Conservation (phyloP, 2,329 filamentous ascomycete species). For the Colletotrichum sp. region DNA sequence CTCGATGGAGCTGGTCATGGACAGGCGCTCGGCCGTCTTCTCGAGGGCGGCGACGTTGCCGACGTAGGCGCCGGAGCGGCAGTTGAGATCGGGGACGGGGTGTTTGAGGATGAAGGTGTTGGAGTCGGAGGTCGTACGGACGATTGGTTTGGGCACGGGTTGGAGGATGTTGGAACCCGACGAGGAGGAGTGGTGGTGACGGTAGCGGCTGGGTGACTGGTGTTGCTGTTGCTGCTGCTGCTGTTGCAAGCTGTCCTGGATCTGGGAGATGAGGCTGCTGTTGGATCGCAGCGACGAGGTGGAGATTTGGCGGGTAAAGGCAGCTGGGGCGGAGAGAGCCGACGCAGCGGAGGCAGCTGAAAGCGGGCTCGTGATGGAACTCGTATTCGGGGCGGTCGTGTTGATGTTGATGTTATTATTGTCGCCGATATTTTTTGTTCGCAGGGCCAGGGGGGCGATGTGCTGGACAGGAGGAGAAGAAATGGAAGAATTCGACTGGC, state of each 20-base stretch:
- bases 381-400: constrained; percentile 10
- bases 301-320: constrained; percentile 8
- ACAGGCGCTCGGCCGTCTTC: constrained; percentile 76
- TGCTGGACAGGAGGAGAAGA: background rate
- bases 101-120: constrained; percentile 55
- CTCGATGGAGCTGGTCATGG: constrained; percentile 76
- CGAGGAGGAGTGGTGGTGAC: constrained; percentile 16
- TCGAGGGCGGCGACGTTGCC: constrained; percentile 77
- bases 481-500: background rate
- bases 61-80: constrained; percentile 64
- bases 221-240: constrained; percentile 8
- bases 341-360: background rate
- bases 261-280: constrained; percentile 23
- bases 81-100: constrained; percentile 66
- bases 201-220: background rate
- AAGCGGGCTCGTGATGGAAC: constrained; percentile 11
- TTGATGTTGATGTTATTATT: background rate
- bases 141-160: constrained; percentile 43
- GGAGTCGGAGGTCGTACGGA: constrained; percentile 51
- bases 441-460: constrained; percentile 10
- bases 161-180: background rate
- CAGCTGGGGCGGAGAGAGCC: constrained; percentile 8
- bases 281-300: constrained; percentile 11
- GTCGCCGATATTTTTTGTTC: constrained; percentile 5
- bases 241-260: constrained; percentile 21